Evolutionary conservation across 257 asterid species (phyloP), one percentile per base, ranked within the genome.

Genomic region (Nicotiana obtusifolia): DNA sequence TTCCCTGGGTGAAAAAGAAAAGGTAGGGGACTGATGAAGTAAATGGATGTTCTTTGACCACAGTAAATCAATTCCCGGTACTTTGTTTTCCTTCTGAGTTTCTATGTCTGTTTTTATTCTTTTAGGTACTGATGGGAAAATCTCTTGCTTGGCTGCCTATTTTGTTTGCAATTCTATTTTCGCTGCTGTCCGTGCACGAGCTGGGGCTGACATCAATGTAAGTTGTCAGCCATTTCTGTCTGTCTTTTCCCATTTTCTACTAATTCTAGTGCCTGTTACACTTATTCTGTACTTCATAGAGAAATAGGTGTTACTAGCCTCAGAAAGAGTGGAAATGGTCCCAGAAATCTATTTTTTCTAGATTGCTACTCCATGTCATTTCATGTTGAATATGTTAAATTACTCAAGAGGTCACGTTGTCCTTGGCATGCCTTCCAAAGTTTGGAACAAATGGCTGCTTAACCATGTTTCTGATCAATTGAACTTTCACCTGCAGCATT

Each of bases 81-180:
- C 20, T 49, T 7, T 75, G 5, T 75, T 19, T 26, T 75, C 4
- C 80, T 78, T 28, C 76, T 53, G 82, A 77, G 35, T 82, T 76
- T 44, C 14, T 68, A 0, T 49, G 59, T 20, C 44, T 64, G 33
- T 61, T 80, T 64, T 49, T 65, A 37, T 61, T 71, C 83, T 81
- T 86, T 37, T 93, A 95, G 99, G 99, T 75, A 95, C 97, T 83
- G 91, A 92, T 62, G 98, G 99, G 83, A 93, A 93, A 2, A 3
- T 90, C 80, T 88, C 98, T 84, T 95, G 99, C 86, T 76, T 92
- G 91, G 99, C 99, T 7, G 91, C 99, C 77, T 95, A 91, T 83
- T 65, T 92, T 77, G 92, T 90, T 83, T 95, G 99, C 88, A 89
- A 90, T 86, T 83, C 90, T 16, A 87, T 95, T 68, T 95, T 95